Conservation (phyloP, 78 protist genomes). For the slime mould (Dictyostelium discoideum) region dicty_2.7 NC_007089.4:5790501-5791000, state of each 20-base stretch:
- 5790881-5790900: conserved; percentile 38
- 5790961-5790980: conserved; percentile 36
- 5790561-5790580: conserved; percentile 5
- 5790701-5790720: background rate
- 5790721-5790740: background rate
- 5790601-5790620: conserved; percentile 1
- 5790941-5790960: conserved; percentile 64
- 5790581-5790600: conserved; percentile 18
- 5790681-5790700: background rate
- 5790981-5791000: conserved; percentile 59
- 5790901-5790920: background rate
- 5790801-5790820: background rate
- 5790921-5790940: conserved; percentile 20
- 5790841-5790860: conserved; percentile 12
- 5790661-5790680: background rate
- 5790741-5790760: conserved; percentile 1
- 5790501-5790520: background rate
- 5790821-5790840: conserved; percentile 67
- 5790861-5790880: conserved; percentile 35
- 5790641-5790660: background rate
- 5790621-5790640: background rate
- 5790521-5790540: background rate
- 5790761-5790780: background rate
- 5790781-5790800: background rate
- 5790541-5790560: background rate